Conservation (phyloP, 2,329 filamentous ascomycete species). For the Penicillium rolfsii region DNA sequence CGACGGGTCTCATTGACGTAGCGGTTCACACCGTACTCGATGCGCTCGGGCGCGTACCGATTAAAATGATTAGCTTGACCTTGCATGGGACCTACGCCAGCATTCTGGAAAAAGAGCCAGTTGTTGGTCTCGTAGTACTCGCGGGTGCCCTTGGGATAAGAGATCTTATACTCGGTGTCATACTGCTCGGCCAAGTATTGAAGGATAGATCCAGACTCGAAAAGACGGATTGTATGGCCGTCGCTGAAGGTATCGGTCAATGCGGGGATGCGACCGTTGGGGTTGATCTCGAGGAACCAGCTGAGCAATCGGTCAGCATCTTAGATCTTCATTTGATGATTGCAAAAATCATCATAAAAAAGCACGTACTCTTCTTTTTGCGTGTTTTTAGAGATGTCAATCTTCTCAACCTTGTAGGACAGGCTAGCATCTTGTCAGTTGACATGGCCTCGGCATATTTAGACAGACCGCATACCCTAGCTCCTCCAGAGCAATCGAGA, state of each 20-base stretch:
- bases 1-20: conserved; percentile 84
- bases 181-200: conserved; percentile 83
- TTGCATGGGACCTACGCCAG: conserved; percentile 81
- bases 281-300: conserved; percentile 91
- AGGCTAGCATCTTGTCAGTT: conserved; percentile 47
- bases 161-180: conserved; percentile 79
- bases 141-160: conserved; percentile 70
- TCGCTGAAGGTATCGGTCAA: conserved; percentile 77
- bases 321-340: not conserved
- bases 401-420: conserved; percentile 73
- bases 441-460: not conserved
- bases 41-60: conserved; percentile 79
- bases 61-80: conserved; percentile 83
- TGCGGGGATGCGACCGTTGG: conserved; percentile 88
- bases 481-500: conserved; percentile 84
- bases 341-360: not conserved
- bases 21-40: conserved; percentile 78
- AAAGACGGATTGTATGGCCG: conserved; percentile 73
- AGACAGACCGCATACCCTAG: conserved; percentile 57
- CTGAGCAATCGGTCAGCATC: conserved; percentile 33
- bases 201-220: conserved; percentile 82
- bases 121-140: conserved; percentile 80
- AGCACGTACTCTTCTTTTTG: conserved; percentile 67
- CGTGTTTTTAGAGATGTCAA: conserved; percentile 73
- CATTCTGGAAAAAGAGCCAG: conserved; percentile 81